phyloP scores from a whole-genome alignment of 345 rosid species.

The Ricinus communis region DNA sequence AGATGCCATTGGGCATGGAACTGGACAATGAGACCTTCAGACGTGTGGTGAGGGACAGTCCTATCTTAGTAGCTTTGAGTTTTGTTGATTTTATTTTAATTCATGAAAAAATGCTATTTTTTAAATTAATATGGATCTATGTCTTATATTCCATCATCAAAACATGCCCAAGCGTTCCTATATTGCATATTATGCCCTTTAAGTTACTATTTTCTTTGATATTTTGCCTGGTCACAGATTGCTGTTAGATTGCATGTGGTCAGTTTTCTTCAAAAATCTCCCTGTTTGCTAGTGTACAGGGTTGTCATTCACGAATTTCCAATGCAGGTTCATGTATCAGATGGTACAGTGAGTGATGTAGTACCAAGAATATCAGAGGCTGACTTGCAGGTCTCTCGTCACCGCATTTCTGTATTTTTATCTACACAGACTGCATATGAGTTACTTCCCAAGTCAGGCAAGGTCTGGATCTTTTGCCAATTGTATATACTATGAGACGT shows the following conservation, averaged over 20 bases:
- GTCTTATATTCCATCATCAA: neutral
- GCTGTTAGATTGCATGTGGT: slow-evolving; percentile 13
- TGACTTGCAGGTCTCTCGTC: slow-evolving; percentile 31
- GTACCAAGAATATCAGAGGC: slow-evolving; percentile 26
- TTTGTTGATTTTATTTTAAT: neutral
- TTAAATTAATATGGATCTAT: neutral
- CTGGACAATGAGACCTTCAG: slow-evolving; percentile 24
- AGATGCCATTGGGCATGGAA: slow-evolving; percentile 24
- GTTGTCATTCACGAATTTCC: slow-evolving; percentile 8
- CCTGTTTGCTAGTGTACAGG: neutral
- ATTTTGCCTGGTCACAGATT: neutral
- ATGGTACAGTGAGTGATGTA: slow-evolving; percentile 27
- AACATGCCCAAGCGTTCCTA: neutral
- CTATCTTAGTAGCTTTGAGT: too few relatives aligned
- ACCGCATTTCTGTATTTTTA: slow-evolving; percentile 47
- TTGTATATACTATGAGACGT: neutral
- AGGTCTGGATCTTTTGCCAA: slow-evolving; percentile 64
- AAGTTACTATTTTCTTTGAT: neutral
- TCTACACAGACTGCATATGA: slow-evolving; percentile 81
- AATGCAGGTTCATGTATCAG: slow-evolving; percentile 43
- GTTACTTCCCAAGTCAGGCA: slow-evolving; percentile 96
- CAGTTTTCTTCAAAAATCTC: neutral
- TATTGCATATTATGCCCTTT: neutral
- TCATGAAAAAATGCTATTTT: neutral
- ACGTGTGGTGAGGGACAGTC: slow-evolving; percentile 27